A percentile compares a stretch with the other conserved stretches of the same genome.
These are phyloP conservation scores for Rhizophagus prolifer DNA, from an alignment of 192 early-diverging fungal genomes.

Conservation along the genomic window DNA sequence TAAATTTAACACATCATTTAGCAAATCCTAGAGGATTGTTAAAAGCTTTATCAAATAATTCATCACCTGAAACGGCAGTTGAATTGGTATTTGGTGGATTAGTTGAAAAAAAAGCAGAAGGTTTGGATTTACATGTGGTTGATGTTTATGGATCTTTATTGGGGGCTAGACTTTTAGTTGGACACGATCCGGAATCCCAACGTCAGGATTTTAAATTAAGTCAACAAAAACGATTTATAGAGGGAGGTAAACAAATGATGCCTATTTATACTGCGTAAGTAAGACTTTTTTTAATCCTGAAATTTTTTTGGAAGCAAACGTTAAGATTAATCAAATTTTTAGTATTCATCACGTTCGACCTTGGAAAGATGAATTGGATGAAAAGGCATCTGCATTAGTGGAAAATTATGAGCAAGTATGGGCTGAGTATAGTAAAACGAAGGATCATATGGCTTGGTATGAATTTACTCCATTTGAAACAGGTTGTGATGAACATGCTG, in stretches of 20 bases:
- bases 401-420: conserved; percentile 39
- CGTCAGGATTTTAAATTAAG: conserved; percentile 57
- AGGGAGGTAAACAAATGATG: conserved; percentile 63
- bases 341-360: conserved; percentile 63
- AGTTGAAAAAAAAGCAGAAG: conserved; percentile 37
- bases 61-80: conserved; percentile 39
- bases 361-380: conserved; percentile 38
- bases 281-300: conserved; percentile 22
- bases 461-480: conserved; percentile 80
- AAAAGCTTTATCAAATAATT: conserved; percentile 29
- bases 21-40: conserved; percentile 35
- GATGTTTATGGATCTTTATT: conserved; percentile 62
- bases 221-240: conserved; percentile 50
- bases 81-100: conserved; percentile 45
- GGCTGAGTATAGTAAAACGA: conserved; percentile 34
- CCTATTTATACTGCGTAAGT: conserved; percentile 70
- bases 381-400: conserved; percentile 19
- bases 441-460: conserved; percentile 74
- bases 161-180: conserved; percentile 44
- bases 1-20: conserved; percentile 32
- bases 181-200: conserved; percentile 35
- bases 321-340: not conserved
- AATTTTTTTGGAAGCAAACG: not conserved
- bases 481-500: conserved; percentile 70
- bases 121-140: conserved; percentile 43